Conservation (phyloP, 306 rosid genomes). For the Cicer judaicum region DNA sequence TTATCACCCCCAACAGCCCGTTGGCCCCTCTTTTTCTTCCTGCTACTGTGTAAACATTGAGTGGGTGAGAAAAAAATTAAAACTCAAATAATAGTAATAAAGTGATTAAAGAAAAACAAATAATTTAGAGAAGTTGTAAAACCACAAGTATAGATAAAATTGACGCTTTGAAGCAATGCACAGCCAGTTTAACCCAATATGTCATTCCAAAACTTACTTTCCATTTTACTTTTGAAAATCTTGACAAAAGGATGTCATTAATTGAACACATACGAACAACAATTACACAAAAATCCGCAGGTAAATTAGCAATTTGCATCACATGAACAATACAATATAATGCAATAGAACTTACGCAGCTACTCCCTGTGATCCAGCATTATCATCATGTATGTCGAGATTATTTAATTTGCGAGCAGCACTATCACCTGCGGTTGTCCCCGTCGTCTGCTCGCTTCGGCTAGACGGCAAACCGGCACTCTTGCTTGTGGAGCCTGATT, state of each 20-base stretch:
- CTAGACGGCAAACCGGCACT: conserved; percentile 79
- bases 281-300: conserved; percentile 20
- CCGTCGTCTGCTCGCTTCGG: conserved; percentile 36
- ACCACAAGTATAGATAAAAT: conserved; percentile 26
- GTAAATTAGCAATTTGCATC: conserved; percentile 3
- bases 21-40: conserved; percentile 96
- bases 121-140: conserved; percentile 1
- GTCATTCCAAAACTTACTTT: conserved; percentile 16
- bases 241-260: not conserved
- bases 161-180: conserved; percentile 6
- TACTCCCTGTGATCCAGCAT: conserved; percentile 80
- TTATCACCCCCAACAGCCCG: conserved; percentile 94
- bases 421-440: conserved; percentile 71
- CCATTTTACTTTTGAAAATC: not conserved
- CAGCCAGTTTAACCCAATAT: conserved; percentile 22
- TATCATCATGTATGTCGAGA: conserved; percentile 81
- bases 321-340: not conserved
- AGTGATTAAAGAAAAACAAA: not conserved
- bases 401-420: conserved; percentile 64
- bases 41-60: conserved; percentile 55
- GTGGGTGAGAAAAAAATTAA: conserved; percentile 31
- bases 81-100: not conserved
- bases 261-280: not conserved
- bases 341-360: conserved; percentile 63
- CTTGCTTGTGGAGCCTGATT: conserved; percentile 84